These are phyloP conservation scores for Rubroboletus pulcherrimus DNA, from an alignment of 768 basidiomycete species.

Conservation along the genomic window DNA sequence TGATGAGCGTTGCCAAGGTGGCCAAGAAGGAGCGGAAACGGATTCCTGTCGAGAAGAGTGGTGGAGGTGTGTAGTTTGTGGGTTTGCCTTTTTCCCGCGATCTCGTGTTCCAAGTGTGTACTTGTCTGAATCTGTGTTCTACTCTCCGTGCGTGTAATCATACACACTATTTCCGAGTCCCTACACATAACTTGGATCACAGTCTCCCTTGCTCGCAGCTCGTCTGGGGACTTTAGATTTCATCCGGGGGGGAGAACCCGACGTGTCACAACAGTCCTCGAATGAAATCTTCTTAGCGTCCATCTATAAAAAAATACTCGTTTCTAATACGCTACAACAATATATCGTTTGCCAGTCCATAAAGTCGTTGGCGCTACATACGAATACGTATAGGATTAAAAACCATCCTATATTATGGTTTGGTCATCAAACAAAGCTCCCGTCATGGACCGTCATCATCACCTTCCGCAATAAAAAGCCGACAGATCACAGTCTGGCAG, in stretches of 20 bases:
- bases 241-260: no score
- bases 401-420: background rate
- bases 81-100: background rate
- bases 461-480: no score
- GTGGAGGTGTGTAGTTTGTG: slow-evolving; percentile 27
- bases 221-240: no score
- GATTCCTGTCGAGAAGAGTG: slow-evolving; percentile 43
- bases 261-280: no score
- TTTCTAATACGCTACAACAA: no score
- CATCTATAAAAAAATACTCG: no score
- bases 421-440: background rate
- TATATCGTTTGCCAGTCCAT: background rate
- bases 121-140: no score
- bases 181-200: no score
- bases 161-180: background rate
- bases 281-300: no score
- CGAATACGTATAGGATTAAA: background rate
- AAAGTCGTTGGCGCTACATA: background rate
- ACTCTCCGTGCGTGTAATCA: background rate
- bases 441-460: background rate
- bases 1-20: slow-evolving; percentile 37
- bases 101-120: no score
- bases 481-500: slow-evolving; percentile 24
- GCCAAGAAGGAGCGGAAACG: slow-evolving; percentile 39
- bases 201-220: no score